These are phyloP conservation scores for Plasmopara muralis DNA, from an alignment of 352 stramenopile genomes.

Conservation along the genomic window DNA sequence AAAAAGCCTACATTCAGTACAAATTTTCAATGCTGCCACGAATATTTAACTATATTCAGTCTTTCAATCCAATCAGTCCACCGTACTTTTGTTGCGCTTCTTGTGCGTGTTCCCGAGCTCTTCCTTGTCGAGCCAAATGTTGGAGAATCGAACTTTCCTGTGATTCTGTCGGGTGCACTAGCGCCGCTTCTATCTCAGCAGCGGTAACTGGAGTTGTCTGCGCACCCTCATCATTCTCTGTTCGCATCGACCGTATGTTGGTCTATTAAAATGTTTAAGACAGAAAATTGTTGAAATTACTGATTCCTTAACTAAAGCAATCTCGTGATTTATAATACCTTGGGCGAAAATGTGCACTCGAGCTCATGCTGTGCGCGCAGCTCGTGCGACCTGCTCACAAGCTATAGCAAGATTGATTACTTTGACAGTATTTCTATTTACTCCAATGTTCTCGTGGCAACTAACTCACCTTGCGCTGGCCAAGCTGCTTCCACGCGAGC, in stretches of 20 bases:
- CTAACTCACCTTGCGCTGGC: conserved; percentile 34
- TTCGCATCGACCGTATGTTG: conserved; percentile 4
- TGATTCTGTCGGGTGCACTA: conserved; percentile 42
- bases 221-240: conserved; percentile 8
- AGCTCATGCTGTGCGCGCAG: conserved; percentile 32
- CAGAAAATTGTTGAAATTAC: background rate
- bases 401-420: conserved; percentile 5
- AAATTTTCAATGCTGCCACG: background rate
- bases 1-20: conserved; percentile 19
- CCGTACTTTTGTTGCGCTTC: conserved; percentile 41
- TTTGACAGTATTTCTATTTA: no score
- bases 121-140: conserved; percentile 46
- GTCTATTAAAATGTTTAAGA: conserved; percentile 6
- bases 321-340: conserved; percentile 9
- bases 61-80: background rate
- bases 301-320: background rate
- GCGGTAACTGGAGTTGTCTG: conserved; percentile 1
- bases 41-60: no score
- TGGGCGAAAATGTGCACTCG: conserved; percentile 57
- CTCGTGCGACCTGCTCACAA: conserved; percentile 38
- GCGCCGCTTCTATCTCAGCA: conserved; percentile 10
- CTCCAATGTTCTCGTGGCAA: no score
- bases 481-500: conserved; percentile 47
- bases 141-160: conserved; percentile 58
- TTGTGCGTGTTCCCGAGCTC: conserved; percentile 32